phyloP scores from a whole-genome alignment of 129 eudicot genomes.

The Heracleum sosnowskyi region DNA sequence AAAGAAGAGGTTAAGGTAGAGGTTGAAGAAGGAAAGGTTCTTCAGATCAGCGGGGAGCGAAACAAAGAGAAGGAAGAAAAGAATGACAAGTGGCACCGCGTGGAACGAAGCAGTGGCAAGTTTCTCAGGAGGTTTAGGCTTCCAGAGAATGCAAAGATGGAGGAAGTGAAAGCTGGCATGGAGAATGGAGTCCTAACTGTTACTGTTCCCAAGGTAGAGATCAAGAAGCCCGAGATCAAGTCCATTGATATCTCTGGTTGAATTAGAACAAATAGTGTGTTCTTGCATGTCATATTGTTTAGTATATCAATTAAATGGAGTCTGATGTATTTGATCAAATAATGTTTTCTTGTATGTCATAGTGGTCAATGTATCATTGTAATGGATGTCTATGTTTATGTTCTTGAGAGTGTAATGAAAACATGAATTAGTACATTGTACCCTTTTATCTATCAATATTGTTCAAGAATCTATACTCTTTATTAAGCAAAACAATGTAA shows the following conservation, averaged over 20 bases:
- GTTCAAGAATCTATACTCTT: too few species aligned
- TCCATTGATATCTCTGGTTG: slow-evolving; percentile 26
- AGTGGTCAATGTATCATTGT: too few species aligned
- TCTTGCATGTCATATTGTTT: too few species aligned
- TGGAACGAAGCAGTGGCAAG: slow-evolving; percentile 24
- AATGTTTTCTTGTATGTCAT: too few species aligned
- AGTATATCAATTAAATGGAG: too few species aligned
- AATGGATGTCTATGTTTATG: too few species aligned
- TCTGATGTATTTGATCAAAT: too few species aligned
- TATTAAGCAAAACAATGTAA: too few species aligned
- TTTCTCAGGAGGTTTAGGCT: slow-evolving; percentile 22
- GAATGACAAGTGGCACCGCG: slow-evolving; percentile 23
- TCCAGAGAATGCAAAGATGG: slow-evolving; percentile 43
- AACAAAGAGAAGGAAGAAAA: slow-evolving; percentile 41
- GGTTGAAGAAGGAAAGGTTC: slow-evolving; percentile 38
- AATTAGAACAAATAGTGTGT: too few species aligned
- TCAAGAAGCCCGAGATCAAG: slow-evolving; percentile 29
- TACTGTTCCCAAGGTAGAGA: slow-evolving; percentile 30
- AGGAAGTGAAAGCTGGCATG: slow-evolving; percentile 44
- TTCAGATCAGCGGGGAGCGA: slow-evolving; percentile 57
- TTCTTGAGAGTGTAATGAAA: too few species aligned
- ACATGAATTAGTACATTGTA: too few species aligned
- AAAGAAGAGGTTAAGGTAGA: slow-evolving; percentile 58
- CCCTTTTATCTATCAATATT: too few species aligned
- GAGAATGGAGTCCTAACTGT: slow-evolving; percentile 46